Evolutionary conservation across 2,329 filamentous ascomycete genomes (phyloP).

Genomic region (Neopestalotiopsis clavispora): DNA sequence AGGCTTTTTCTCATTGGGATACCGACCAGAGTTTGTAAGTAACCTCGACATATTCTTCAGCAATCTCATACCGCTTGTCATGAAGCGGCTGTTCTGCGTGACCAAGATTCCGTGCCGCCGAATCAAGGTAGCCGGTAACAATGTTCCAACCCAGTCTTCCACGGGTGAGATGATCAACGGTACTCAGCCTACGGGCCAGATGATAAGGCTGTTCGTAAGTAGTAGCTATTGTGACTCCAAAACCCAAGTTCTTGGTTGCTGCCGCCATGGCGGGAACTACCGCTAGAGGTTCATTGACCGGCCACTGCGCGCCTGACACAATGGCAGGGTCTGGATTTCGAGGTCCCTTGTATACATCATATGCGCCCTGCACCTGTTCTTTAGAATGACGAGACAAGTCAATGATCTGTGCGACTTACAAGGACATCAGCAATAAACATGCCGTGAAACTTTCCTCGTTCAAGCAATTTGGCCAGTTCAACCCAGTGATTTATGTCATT

Average conservation of each 20-base stretch:
- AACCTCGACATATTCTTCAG: constrained; percentile 63
- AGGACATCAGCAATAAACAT: constrained; percentile 71
- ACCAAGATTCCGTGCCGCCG: constrained; percentile 63
- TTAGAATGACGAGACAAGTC: constrained; percentile 38
- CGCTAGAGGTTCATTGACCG: constrained; percentile 40
- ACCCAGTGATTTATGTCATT: constrained; percentile 67
- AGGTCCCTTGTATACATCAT: constrained; percentile 19
- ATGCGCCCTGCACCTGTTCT: constrained; percentile 54
- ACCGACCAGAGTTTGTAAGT: constrained; percentile 54
- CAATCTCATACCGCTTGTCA: constrained; percentile 63
- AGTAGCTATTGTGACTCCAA: constrained; percentile 65
- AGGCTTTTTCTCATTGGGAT: background rate
- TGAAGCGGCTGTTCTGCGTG: constrained; percentile 61
- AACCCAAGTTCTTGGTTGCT: constrained; percentile 64
- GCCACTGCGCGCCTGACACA: constrained; percentile 39
- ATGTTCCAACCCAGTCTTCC: constrained; percentile 70
- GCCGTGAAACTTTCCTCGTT: constrained; percentile 66
- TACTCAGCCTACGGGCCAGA: constrained; percentile 63
- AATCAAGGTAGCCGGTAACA: constrained; percentile 55
- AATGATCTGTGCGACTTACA: constrained; percentile 41
- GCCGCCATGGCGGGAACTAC: constrained; percentile 61
- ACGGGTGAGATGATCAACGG: constrained; percentile 63
- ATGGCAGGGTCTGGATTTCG: constrained; percentile 30
- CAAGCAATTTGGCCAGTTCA: constrained; percentile 66
- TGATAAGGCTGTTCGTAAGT: constrained; percentile 65